These are phyloP conservation scores for Boletus eberwhitei DNA, from an alignment of 768 basidiomycete genomes.

Conservation along the genomic window DNA sequence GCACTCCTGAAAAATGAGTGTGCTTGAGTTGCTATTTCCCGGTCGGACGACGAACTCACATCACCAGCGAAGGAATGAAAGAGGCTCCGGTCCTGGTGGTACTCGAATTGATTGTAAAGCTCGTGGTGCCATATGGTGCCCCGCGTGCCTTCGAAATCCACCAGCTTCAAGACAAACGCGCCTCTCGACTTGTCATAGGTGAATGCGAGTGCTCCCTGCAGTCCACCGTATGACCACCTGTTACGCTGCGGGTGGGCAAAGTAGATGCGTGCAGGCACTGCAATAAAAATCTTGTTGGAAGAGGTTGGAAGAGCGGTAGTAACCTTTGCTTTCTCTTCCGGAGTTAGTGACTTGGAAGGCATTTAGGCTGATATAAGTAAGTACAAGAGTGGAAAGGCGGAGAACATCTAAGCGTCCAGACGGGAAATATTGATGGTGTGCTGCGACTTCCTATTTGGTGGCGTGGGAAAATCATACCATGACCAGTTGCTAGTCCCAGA, in stretches of 20 bases:
- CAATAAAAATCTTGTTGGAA: conserved; percentile 71
- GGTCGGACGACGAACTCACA: conserved; percentile 52
- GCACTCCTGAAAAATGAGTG: conserved; percentile 54
- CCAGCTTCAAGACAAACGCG: conserved; percentile 65
- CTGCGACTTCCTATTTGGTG: background rate
- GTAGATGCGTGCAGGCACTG: conserved; percentile 86
- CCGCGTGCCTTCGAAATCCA: conserved; percentile 80
- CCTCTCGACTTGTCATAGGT: conserved; percentile 56
- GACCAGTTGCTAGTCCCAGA: no score
- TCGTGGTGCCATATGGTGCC: conserved; percentile 95
- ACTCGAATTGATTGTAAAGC: conserved; percentile 77
- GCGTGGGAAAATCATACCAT: conserved; percentile 1
- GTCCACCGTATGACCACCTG: conserved; percentile 83
- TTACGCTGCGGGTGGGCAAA: conserved; percentile 75
- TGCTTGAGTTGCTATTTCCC: background rate
- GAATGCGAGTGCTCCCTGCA: conserved; percentile 83
- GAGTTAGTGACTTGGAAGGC: conserved; percentile 69
- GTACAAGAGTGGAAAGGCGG: background rate
- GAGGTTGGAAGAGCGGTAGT: conserved; percentile 55
- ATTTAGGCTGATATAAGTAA: conserved; percentile 37
- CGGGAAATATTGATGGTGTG: background rate
- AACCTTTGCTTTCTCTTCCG: conserved; percentile 76
- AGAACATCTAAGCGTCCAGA: conserved; percentile 4
- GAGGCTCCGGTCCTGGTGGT: conserved; percentile 79
- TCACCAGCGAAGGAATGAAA: conserved; percentile 93